Evolutionary conservation across 2,329 filamentous ascomycete genomes (phyloP).

Genomic region (Paramyrothecium sp.): DNA sequence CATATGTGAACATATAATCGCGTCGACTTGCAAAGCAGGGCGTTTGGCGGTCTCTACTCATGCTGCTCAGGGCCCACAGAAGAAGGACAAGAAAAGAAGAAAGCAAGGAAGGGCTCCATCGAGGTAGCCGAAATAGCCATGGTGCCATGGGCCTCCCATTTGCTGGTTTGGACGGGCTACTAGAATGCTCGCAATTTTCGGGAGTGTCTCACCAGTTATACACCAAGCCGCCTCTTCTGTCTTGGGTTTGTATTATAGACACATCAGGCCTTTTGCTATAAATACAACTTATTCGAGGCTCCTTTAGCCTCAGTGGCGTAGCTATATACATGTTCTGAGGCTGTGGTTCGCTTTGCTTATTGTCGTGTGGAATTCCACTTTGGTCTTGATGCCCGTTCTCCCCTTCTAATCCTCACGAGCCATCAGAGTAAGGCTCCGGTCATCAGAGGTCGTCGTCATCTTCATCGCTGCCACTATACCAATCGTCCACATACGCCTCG

Average conservation of each 20-base stretch:
- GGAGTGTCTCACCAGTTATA: neutral
- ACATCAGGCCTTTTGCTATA: neutral
- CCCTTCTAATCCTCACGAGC: too few species aligned
- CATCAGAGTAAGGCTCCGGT: too few species aligned
- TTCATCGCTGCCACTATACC: conserved; percentile 73
- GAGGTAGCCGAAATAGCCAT: neutral
- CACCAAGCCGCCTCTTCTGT: neutral
- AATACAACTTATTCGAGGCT: neutral
- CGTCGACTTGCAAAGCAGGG: neutral
- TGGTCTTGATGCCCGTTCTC: too few species aligned
- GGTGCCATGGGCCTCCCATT: neutral
- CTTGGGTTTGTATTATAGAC: neutral
- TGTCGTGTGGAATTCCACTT: too few species aligned
- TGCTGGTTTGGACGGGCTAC: neutral
- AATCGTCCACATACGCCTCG: conserved; percentile 87
- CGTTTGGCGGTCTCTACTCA: neutral
- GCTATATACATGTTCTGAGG: neutral
- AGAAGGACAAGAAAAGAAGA: neutral
- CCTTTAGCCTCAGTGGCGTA: neutral
- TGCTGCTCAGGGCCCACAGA: neutral
- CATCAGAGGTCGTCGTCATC: conserved; percentile 58
- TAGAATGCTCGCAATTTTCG: neutral
- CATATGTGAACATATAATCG: neutral
- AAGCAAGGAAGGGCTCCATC: too few species aligned
- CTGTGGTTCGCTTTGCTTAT: too few species aligned